Percentiles rank a stretch among this genome's conserved stretches.
phyloP scores from a whole-genome alignment of 352 stramenopile genomes.

The Phytophthora cryptogea region DNA sequence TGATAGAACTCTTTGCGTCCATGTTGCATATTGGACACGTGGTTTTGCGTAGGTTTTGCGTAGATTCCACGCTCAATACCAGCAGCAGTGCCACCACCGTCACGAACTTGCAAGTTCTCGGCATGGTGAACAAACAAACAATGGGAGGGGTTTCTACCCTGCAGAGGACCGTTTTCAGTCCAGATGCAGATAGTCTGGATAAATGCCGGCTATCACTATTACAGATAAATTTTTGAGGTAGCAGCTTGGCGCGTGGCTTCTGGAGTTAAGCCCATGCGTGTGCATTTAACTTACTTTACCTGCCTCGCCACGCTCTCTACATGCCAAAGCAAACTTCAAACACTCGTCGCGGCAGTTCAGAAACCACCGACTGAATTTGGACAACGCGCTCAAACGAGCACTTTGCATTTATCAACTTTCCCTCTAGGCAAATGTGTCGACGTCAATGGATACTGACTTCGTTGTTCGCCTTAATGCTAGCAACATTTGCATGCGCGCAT shows the following conservation, averaged over 20 bases:
- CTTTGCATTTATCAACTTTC: background rate
- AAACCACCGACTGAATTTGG: slow-evolving; percentile 5
- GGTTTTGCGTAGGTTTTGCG: slow-evolving; percentile 46
- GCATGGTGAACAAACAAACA: background rate
- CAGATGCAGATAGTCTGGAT: background rate
- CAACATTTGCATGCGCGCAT: slow-evolving; percentile 2
- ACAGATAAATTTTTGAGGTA: background rate
- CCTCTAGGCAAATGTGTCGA: background rate
- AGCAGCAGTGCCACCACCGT: slow-evolving; percentile 22
- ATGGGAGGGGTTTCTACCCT: background rate
- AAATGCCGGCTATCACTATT: too few relatives aligned
- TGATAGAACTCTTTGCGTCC: slow-evolving; percentile 44
- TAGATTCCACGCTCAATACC: slow-evolving; percentile 16
- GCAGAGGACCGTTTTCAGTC: background rate
- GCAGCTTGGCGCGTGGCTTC: background rate
- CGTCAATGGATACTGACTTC: background rate
- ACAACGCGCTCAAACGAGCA: background rate
- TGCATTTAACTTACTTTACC: background rate
- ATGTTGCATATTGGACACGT: slow-evolving; percentile 47
- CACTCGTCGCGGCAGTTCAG: background rate
- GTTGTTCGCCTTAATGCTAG: background rate
- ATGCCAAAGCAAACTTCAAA: too few relatives aligned
- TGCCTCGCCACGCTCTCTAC: too few relatives aligned
- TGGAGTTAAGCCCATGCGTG: background rate
- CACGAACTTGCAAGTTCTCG: slow-evolving; percentile 11